These are phyloP conservation scores for Guyanaporus albipodus DNA, from an alignment of 768 basidiomycete species.

Conservation along the genomic window DNA sequence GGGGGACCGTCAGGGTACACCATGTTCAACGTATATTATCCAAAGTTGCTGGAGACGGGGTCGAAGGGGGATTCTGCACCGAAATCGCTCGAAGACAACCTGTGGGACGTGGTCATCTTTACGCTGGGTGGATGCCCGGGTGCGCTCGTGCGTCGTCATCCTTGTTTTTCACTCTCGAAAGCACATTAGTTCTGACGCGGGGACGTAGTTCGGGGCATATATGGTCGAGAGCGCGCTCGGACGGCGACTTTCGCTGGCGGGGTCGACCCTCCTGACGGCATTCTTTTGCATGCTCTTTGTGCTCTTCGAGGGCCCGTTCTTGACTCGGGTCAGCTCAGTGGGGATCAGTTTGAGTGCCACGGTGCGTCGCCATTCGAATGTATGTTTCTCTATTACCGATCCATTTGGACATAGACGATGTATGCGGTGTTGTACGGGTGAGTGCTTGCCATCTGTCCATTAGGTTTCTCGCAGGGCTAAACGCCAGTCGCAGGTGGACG, in stretches of 20 bases:
- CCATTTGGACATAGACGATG: slow-evolving; percentile 51
- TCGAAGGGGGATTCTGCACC: slow-evolving; percentile 22
- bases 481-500: slow-evolving; percentile 51
- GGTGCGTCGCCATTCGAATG: slow-evolving; percentile 16
- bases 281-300: slow-evolving; percentile 71
- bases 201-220: slow-evolving; percentile 72
- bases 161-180: neutral
- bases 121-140: slow-evolving; percentile 84
- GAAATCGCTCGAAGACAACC: slow-evolving; percentile 53
- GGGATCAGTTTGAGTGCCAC: slow-evolving; percentile 77
- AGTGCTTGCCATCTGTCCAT: too few species aligned
- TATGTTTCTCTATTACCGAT: neutral
- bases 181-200: neutral
- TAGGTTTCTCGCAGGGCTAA: neutral
- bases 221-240: slow-evolving; percentile 71
- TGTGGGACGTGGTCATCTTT: slow-evolving; percentile 87
- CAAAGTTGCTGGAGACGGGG: slow-evolving; percentile 72
- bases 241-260: slow-evolving; percentile 66
- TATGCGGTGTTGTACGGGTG: slow-evolving; percentile 82
- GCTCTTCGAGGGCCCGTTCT: slow-evolving; percentile 49
- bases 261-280: slow-evolving; percentile 72
- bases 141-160: slow-evolving; percentile 57
- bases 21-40: slow-evolving; percentile 92
- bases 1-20: slow-evolving; percentile 68
- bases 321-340: slow-evolving; percentile 65